Percentiles rank a stretch among this genome's conserved stretches.
Conservation (phyloP, 345 rosid genomes). For the Kernera saxatilis region DNA sequence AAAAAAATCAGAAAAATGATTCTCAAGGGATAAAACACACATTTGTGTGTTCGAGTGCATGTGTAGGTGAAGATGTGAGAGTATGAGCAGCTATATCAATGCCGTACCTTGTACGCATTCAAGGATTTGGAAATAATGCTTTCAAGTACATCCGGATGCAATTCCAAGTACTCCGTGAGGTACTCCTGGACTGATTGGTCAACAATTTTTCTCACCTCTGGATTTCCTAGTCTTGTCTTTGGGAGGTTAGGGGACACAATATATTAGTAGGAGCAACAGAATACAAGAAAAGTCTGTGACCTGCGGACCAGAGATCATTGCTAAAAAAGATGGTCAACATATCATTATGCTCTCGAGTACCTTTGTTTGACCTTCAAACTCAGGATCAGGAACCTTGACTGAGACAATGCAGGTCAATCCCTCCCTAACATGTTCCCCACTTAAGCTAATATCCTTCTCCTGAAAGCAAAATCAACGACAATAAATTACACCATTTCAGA, state of each 20-base stretch:
- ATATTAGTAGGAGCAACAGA: slow-evolving; percentile 2
- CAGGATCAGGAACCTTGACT: slow-evolving; percentile 88
- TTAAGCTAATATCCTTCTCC: slow-evolving; percentile 88
- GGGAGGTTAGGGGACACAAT: background rate
- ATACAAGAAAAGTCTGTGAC: background rate
- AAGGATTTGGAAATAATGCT: slow-evolving; percentile 81
- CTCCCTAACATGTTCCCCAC: slow-evolving; percentile 97
- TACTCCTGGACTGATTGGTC: slow-evolving; percentile 95
- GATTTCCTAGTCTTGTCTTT: slow-evolving; percentile 99
- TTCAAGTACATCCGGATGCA: slow-evolving; percentile 97
- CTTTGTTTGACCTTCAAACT: slow-evolving; percentile 99
- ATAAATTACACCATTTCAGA: background rate
- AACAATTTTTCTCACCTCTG: slow-evolving; percentile 89
- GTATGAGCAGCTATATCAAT: background rate
- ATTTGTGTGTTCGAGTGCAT: background rate
- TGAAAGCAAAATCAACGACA: slow-evolving; percentile 30
- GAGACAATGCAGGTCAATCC: slow-evolving; percentile 93
- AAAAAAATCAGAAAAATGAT: background rate
- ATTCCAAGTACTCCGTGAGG: slow-evolving; percentile 87
- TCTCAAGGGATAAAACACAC: background rate
- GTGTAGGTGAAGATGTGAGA: background rate
- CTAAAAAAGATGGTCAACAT: background rate
- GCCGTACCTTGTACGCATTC: slow-evolving; percentile 85
- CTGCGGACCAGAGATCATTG: slow-evolving; percentile 2
- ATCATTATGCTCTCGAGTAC: slow-evolving; percentile 35